These are phyloP conservation scores for Dianthus caryophyllus DNA, from an alignment of 148 eudicot species.

Conservation along the genomic window DNA sequence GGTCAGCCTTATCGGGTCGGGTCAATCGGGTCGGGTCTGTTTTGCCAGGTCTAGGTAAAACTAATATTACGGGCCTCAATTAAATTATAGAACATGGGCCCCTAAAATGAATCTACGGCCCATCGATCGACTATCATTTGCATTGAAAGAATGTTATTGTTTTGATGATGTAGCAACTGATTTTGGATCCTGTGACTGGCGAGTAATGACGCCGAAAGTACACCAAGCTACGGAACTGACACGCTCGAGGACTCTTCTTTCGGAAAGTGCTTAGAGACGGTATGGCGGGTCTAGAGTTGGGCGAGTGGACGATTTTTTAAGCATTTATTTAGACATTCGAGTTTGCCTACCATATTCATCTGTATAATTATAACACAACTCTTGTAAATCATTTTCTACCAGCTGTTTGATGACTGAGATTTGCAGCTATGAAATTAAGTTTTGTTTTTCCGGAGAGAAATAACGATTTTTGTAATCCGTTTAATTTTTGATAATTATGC, in stretches of 20 bases:
- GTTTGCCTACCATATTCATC: background rate
- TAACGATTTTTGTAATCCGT: too few species aligned
- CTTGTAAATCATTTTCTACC: conserved; percentile 6
- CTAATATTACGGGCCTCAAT: too few species aligned
- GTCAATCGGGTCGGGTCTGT: too few species aligned
- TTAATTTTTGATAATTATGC: too few species aligned
- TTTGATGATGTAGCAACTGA: conserved; percentile 15
- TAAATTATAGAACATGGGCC: too few species aligned
- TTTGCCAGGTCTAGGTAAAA: too few species aligned
- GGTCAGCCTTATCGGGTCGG: too few species aligned
- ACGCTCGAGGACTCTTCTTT: conserved; percentile 88
- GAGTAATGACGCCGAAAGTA: conserved; percentile 70
- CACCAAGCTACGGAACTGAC: conserved; percentile 88
- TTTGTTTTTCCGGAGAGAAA: too few species aligned
- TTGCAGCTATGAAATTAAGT: background rate
- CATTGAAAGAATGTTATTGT: too few species aligned
- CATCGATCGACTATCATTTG: conserved; percentile 2
- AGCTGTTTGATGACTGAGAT: background rate
- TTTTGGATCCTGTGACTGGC: conserved; percentile 77
- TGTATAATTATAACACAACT: background rate
- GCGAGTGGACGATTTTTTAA: conserved; percentile 71
- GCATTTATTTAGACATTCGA: background rate
- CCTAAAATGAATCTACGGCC: too few species aligned
- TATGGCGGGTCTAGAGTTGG: conserved; percentile 90
- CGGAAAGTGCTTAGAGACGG: conserved; percentile 72